Evolutionary conservation across 139 green algal species (phyloP), one percentile per base, ranked within the genome.

Genomic region (Haematococcus sp.): DNA sequence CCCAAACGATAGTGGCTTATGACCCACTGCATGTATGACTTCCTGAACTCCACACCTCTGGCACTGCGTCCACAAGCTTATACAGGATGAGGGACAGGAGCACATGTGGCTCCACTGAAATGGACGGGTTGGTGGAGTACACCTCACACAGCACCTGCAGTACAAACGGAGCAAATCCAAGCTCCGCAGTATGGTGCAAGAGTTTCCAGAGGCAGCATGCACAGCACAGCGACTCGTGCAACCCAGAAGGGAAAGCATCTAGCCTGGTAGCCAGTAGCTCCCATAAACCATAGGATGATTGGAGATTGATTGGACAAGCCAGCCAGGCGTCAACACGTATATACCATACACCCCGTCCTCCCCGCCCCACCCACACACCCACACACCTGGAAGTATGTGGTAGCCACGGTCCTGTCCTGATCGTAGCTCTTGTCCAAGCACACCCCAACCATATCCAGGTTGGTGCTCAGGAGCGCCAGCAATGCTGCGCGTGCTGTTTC

Each of bases 21-120:
- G 7, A 11, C 40, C 40, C 7, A 49, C 40, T 49, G 46, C n/a
- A n/a, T n/a, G n/a, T n/a, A n/a, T n/a, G n/a, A n/a, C n/a, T n/a
- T n/a, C n/a, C n/a, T n/a, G n/a, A n/a, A 35, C 54, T 1, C 28
- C 84, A 31, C 35, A 92, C 87, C 68, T 87, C 76, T 2, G 73
- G 66, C n/a, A 30, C 68, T 22, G 81, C 56, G 71, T 97, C 91
- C n/a, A 96, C 89, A 32, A 96, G 81, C 76, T 98, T 98, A 92
- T 95, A 93, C 22, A 98, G 84, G n/a, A 98, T 87, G 20, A 98
- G 84, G 25, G 71, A 81, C n/a, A 98, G 76, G 30, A 95, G 70
- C 0, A 96, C 71, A 58, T 93, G 89, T 3, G 89, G 75, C 27
- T 86, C 63, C 2, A 85, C 46, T 28, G 67, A 69, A 19, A 68